Conservation (phyloP, 192 early-diverging fungal species). For the Cetraspora pellucida region DNA sequence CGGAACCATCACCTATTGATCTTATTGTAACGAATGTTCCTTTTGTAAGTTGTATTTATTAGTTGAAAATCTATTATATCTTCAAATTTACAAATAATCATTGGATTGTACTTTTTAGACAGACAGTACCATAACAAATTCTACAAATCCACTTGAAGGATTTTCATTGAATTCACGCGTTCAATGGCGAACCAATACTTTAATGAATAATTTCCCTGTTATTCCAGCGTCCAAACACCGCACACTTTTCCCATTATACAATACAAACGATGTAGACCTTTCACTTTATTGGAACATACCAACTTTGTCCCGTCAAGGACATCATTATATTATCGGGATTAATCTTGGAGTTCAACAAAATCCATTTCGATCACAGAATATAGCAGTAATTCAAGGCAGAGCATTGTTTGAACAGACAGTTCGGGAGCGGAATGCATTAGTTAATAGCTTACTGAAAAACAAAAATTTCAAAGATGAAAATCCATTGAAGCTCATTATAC, state of each 20-base stretch:
- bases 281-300: slow-evolving; percentile 79
- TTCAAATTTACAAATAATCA: not conserved
- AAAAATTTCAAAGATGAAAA: slow-evolving; percentile 66
- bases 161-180: slow-evolving; percentile 73
- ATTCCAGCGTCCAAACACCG: slow-evolving; percentile 62
- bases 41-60: slow-evolving; percentile 42
- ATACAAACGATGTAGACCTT: slow-evolving; percentile 86
- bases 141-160: slow-evolving; percentile 63
- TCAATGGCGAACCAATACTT: slow-evolving; percentile 67
- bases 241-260: slow-evolving; percentile 77
- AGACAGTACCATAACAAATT: slow-evolving; percentile 56
- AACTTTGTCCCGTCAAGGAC: slow-evolving; percentile 59
- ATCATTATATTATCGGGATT: slow-evolving; percentile 92
- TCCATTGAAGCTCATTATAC: slow-evolving; percentile 64
- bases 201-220: slow-evolving; percentile 68
- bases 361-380: slow-evolving; percentile 60
- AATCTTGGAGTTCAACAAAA: slow-evolving; percentile 81
- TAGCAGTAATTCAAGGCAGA: slow-evolving; percentile 45
- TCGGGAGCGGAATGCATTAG: slow-evolving; percentile 62
- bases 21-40: slow-evolving; percentile 53
- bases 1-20: slow-evolving; percentile 50
- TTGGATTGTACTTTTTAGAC: slow-evolving; percentile 36
- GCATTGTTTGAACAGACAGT: slow-evolving; percentile 73
- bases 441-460: slow-evolving; percentile 66
- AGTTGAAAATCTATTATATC: slow-evolving; percentile 35